phyloP scores from a whole-genome alignment of 2,329 filamentous ascomycete species.

The Diplodia scrobiculata region DNA sequence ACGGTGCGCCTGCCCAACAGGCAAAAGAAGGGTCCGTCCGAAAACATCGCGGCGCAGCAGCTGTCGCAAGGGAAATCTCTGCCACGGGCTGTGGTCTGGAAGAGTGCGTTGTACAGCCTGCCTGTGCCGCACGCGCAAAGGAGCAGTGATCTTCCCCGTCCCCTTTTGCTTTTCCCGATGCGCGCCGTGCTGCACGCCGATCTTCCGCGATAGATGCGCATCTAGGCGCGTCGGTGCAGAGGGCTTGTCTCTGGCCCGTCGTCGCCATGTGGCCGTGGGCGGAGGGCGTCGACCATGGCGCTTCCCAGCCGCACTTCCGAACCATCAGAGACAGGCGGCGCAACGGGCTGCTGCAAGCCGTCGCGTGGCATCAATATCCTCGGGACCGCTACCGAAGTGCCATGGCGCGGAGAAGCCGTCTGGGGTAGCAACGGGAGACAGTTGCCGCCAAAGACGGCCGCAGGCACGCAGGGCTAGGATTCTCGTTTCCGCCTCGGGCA shows the following conservation, averaged over 20 bases:
- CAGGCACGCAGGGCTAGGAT: background rate
- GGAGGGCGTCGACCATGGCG: background rate
- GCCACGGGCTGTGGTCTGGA: conserved; percentile 5
- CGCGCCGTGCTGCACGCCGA: conserved; percentile 9
- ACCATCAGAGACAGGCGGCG: background rate
- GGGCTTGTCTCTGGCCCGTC: background rate
- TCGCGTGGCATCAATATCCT: conserved; percentile 6
- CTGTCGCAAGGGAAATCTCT: background rate
- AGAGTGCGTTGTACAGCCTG: conserved; percentile 12
- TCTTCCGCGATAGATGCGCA: conserved; percentile 12
- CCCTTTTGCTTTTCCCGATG: conserved; percentile 13
- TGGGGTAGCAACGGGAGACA: background rate
- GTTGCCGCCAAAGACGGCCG: conserved; percentile 4
- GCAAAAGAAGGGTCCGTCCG: background rate
- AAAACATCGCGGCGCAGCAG: conserved; percentile 1
- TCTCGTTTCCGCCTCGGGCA: background rate
- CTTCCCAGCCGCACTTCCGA: conserved; percentile 12
- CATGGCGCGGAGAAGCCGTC: conserved; percentile 13
- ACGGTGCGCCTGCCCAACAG: background rate
- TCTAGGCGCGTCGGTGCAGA: background rate
- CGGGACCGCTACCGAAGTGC: conserved; percentile 5
- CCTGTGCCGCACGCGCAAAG: background rate
- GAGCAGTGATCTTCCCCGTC: conserved; percentile 14
- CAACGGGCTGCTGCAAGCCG: background rate
- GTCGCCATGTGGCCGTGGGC: background rate